phyloP scores from a whole-genome alignment of 306 rosid species.

The Ochetophila trinervis region DNA sequence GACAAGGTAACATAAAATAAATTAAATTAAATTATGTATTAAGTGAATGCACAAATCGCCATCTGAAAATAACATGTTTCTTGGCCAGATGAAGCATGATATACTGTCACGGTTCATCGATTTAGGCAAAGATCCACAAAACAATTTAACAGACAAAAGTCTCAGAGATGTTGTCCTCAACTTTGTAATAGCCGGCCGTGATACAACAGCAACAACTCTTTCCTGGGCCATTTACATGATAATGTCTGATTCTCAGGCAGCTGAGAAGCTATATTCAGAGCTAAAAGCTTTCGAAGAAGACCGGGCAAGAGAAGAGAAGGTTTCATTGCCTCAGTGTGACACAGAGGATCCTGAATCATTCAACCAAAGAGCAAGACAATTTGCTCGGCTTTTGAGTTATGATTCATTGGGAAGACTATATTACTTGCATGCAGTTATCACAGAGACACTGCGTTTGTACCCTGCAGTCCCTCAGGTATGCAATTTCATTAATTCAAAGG shows the following conservation, averaged over 20 bases:
- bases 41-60: not conserved
- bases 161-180: slow-evolving; percentile 84
- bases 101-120: slow-evolving; percentile 86
- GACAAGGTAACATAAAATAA: slow-evolving; percentile 42
- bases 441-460: slow-evolving; percentile 83
- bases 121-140: slow-evolving; percentile 49
- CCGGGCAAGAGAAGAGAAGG: slow-evolving; percentile 51
- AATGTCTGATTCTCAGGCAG: slow-evolving; percentile 65
- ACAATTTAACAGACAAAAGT: slow-evolving; percentile 58
- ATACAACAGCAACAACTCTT: slow-evolving; percentile 89
- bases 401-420: slow-evolving; percentile 64
- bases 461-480: slow-evolving; percentile 98
- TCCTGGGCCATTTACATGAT: slow-evolving; percentile 93
- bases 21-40: not conserved
- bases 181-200: slow-evolving; percentile 97
- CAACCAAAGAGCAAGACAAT: slow-evolving; percentile 54
- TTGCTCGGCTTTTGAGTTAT: slow-evolving; percentile 54
- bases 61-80: not conserved
- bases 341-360: slow-evolving; percentile 49
- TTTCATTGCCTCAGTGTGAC: slow-evolving; percentile 44
- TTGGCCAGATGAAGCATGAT: slow-evolving; percentile 73
- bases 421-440: slow-evolving; percentile 81
- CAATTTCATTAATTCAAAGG: not conserved
- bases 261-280: slow-evolving; percentile 69
- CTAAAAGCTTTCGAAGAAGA: slow-evolving; percentile 63